Base-by-base conservation (phyloP, 129 eudicot species). In the Dittrichia graveolens region DNA sequence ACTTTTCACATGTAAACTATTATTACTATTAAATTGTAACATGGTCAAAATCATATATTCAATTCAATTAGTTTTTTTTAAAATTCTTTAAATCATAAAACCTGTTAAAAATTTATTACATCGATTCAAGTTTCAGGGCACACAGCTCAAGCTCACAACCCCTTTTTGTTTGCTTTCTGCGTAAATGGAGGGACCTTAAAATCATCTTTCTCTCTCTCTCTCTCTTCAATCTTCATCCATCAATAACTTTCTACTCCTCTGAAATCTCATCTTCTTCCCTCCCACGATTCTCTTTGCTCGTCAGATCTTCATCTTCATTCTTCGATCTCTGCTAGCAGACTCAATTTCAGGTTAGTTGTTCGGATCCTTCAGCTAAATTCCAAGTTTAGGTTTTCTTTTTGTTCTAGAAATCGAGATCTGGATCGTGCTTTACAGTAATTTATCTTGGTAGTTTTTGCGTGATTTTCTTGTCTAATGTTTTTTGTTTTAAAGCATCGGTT, bases 61-160 rank as follows among this genome's bases (percentile, higher is more conserved):
- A 24, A 24, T 24, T 24, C 0, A 24, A 24, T 24, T 24, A 24
- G 31, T 24, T 24, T 0, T 24, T 24, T 24, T 24, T 2, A 24
- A 0, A 0, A 24, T 24, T 24, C 31, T 24, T 24, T 24, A 24
- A 45, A 6, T 45, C 1, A 45, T 45, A 6, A 5, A 45, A 45
- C 11, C 38, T 6, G 3, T 45, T 13, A 49, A 11, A 16, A 10
- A 10, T 1, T 37, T 19, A 40, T 62, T 31, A 52, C 48, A 61
- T 53, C 11, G 41, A 77, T 46, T 45, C 56, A 77, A 58, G 79
- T 68, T 48, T 64, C 8, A 59, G 63, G 63, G 81, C 81, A 77
- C 81, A 49, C 69, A 69, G 69, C 80, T 56, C 74, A 66, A 75
- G 67, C 68, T 45, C 45, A 56, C 7, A 58, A 44, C 15, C 60